A percentile compares a stretch with the other conserved stretches of the same genome.
Conservation (phyloP, 768 basidiomycete genomes). For the Trametes cingulata region DNA sequence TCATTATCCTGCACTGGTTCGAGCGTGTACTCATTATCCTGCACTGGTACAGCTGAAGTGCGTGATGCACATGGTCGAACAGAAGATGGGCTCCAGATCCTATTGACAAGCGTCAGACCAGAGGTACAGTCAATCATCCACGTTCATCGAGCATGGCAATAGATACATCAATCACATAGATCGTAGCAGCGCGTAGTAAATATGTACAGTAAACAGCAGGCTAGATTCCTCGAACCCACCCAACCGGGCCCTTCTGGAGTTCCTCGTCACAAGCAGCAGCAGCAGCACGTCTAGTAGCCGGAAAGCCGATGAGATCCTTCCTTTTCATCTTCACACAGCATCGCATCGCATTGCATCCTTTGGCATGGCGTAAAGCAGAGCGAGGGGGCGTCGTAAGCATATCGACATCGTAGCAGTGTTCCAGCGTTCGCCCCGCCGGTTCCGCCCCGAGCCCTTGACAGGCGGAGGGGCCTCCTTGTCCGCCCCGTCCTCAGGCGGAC, state of each 20-base stretch:
- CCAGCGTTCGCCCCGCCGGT: no score
- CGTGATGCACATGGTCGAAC: no score
- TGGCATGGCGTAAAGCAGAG: background rate
- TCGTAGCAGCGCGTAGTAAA: background rate
- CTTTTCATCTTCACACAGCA: background rate
- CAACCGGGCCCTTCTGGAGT: background rate
- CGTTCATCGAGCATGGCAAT: background rate
- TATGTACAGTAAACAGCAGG: conserved; percentile 6
- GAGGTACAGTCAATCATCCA: background rate
- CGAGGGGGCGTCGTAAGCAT: background rate
- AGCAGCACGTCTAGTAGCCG: background rate
- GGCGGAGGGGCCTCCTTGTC: no score
- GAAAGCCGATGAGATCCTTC: background rate
- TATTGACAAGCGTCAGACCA: no score
- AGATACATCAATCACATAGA: conserved; percentile 8
- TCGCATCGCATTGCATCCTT: background rate
- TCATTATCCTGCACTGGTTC: no score
- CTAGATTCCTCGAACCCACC: background rate
- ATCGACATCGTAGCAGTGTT: background rate
- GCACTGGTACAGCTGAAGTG: no score
- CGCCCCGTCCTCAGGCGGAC: conserved; percentile 23
- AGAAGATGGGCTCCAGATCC: no score
- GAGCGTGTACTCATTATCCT: no score
- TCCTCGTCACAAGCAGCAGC: background rate
- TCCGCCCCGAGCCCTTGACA: no score